Conservation (phyloP, 73 alveolate genomes). For the Paramecium sexaurelia region DNA sequence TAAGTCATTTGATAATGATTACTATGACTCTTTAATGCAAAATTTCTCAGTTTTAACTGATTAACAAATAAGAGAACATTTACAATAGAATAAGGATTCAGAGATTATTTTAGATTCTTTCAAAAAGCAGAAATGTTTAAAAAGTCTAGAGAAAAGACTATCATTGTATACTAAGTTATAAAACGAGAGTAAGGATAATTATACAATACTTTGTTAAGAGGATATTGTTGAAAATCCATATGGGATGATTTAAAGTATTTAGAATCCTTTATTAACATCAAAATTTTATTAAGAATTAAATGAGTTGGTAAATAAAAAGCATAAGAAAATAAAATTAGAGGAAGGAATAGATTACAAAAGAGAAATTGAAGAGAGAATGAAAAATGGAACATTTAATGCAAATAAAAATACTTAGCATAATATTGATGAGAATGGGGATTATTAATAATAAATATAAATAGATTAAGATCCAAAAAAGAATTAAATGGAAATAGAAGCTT, state of each 20-base stretch:
- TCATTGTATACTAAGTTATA: background rate
- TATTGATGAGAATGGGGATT: background rate
- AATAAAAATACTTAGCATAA: background rate
- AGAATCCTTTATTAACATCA: background rate
- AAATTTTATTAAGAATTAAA: background rate
- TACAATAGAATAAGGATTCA: conserved; percentile 23
- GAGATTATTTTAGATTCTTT: background rate
- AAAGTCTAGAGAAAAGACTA: background rate
- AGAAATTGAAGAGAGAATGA: background rate
- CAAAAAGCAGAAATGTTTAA: background rate
- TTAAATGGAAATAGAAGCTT: conserved; percentile 10
- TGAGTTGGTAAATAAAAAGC: background rate
- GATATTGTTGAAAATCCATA: background rate
- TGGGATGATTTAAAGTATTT: background rate
- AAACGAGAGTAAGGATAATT: background rate
- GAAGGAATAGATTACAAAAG: background rate
- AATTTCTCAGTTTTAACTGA: conserved; percentile 30
- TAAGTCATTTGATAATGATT: conserved; percentile 28
- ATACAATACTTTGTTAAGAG: background rate
- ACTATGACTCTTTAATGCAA: background rate
- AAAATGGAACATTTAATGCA: background rate
- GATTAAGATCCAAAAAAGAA: background rate
- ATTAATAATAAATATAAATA: background rate
- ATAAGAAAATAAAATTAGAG: background rate
- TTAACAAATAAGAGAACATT: conserved; percentile 1